Evolutionary conservation across 2,329 filamentous ascomycete species (phyloP), one percentile per base, ranked within the genome.

Genomic region (Teratosphaeria pseudoeucalypti): DNA sequence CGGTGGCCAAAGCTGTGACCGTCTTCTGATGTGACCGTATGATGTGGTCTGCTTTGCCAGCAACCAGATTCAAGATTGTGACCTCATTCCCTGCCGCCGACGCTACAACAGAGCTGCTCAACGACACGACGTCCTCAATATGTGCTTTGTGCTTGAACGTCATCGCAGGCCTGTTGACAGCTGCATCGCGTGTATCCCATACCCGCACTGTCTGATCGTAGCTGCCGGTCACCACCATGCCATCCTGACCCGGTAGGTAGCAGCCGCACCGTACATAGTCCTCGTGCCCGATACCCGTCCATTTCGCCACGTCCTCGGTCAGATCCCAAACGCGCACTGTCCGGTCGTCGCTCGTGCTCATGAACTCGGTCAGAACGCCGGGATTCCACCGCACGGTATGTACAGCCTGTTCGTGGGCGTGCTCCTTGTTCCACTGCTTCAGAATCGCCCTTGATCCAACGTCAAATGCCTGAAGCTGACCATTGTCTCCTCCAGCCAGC

Each of bases 1-100:
- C 92, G 37, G 95, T 78, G 57, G 87, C 86, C 58, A 99, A 81
- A 7, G 88, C 86, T 0, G 94, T 97, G 61, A 99, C 92, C 0
- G 94, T 96, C 83, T 97, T 99, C 72, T 99, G 94, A 75, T 99
- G 94, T 72, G 95, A 97, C 67, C 86, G 87, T 63, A 99, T 86
- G 70, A 95, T 80, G 67, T 91, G 87, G 60, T 96, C 79, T 4
- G 92, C 91, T 70, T 90, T 90, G 29, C 89, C 94, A 56, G 92
- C 92, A 16, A 97, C 88, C 53, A 99, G 82, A 73, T 99, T 94
- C 62, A 99, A 81, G 11, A 99, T 90, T 6, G 89, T 91, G 68
- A 99, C 90, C 63, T 89, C 84, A 70, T 89, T 95, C 60, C 89
- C 92, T 19, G 91, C 85, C 2, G 92, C 85, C 12, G 91, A 91